Percentiles rank a stretch among this genome's conserved stretches.
phyloP scores from a whole-genome alignment of 176 grass and related monocot genomes.

The Panicum miliaceum region DNA sequence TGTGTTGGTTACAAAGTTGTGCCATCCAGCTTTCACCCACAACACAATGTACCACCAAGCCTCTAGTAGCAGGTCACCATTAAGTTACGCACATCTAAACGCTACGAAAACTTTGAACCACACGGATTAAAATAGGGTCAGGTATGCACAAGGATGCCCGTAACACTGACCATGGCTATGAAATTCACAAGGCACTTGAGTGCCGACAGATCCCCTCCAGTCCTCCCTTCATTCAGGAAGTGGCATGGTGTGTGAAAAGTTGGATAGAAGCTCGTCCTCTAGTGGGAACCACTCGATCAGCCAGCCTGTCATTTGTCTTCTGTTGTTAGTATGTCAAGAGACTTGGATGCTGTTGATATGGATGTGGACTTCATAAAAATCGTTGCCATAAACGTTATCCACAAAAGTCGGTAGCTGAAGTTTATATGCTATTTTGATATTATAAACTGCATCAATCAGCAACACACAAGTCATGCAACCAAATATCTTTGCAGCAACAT shows the following conservation, averaged over 20 bases:
- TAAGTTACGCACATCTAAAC: conserved; percentile 64
- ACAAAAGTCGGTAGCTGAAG: conserved; percentile 70
- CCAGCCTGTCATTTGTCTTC: conserved; percentile 70
- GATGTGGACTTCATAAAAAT: conserved; percentile 84
- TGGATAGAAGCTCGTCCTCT: conserved; percentile 75
- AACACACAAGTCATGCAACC: not conserved
- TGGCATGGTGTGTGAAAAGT: conserved; percentile 67
- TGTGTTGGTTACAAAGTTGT: conserved; percentile 2
- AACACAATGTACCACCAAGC: conserved; percentile 24
- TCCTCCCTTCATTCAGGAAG: conserved; percentile 85
- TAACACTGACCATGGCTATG: conserved; percentile 47
- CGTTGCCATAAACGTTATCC: conserved; percentile 79
- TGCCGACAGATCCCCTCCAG: conserved; percentile 68
- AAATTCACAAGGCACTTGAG: conserved; percentile 58
- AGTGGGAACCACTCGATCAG: conserved; percentile 69
- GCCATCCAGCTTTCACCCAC: conserved; percentile 28
- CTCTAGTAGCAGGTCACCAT: conserved; percentile 59
- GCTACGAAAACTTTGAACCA: conserved; percentile 85
- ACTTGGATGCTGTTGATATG: conserved; percentile 63
- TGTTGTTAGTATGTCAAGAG: conserved; percentile 60
- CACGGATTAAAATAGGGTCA: conserved; percentile 66
- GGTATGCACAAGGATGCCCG: conserved; percentile 53
- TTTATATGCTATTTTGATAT: conserved; percentile 83
- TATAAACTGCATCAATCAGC: conserved; percentile 67
- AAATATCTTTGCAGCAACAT: conserved; percentile 16